These are phyloP conservation scores for Rutstroemia sp. DNA, from an alignment of 2,329 filamentous ascomycete genomes.

Conservation along the genomic window DNA sequence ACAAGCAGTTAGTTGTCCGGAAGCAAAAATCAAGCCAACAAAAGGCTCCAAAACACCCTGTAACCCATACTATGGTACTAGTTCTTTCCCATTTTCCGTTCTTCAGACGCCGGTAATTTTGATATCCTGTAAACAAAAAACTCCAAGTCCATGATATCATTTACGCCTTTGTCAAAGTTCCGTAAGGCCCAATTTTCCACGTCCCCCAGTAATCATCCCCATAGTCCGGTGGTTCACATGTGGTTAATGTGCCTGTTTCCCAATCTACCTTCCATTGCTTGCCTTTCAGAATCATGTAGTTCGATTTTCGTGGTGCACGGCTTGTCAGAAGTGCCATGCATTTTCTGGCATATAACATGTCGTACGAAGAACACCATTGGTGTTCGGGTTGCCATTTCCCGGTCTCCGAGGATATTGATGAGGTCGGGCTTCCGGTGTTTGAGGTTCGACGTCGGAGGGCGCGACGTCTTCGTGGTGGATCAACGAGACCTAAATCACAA, in stretches of 20 bases:
- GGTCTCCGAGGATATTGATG: constrained; percentile 20
- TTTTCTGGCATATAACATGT: constrained; percentile 51
- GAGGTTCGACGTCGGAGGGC: background rate
- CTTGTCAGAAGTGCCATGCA: constrained; percentile 53
- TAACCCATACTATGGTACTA: no score
- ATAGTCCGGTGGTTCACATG: constrained; percentile 47
- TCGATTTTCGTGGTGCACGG: constrained; percentile 49
- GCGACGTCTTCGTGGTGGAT: background rate
- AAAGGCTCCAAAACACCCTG: no score
- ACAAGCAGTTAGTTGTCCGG: no score
- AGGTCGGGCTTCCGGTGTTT: constrained; percentile 10
- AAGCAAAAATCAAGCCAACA: no score
- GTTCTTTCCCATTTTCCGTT: no score
- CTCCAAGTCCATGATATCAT: background rate
- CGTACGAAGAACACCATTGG: constrained; percentile 47
- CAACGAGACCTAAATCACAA: constrained; percentile 3
- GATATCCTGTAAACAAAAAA: background rate
- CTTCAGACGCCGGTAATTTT: background rate
- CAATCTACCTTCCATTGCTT: constrained; percentile 55
- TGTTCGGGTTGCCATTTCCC: constrained; percentile 52
- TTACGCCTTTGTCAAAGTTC: background rate
- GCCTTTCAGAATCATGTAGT: constrained; percentile 48
- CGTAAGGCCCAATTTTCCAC: constrained; percentile 2
- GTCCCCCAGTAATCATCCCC: constrained; percentile 31
- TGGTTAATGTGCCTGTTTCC: constrained; percentile 46